phyloP scores from a whole-genome alignment of 2,329 filamentous ascomycete genomes.

The Paraphoma chrysanthemicola region DNA sequence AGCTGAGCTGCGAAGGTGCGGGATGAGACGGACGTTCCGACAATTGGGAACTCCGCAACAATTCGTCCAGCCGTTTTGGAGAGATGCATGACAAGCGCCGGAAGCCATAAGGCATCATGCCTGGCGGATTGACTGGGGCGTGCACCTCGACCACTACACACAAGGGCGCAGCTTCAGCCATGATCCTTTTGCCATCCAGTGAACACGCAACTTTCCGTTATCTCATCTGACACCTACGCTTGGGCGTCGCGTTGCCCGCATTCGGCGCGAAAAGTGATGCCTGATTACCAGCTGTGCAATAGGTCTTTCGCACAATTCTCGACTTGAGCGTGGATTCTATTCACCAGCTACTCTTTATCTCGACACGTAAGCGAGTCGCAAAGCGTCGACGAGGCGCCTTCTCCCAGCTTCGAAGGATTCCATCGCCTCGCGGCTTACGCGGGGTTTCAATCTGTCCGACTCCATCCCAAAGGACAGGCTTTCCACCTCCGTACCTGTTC shows the following conservation, averaged over 20 bases:
- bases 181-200: conserved; percentile 12
- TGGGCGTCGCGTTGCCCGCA: conserved; percentile 5
- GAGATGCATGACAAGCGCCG: conserved; percentile 24
- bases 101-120: conserved; percentile 23
- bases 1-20: conserved; percentile 6
- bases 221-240: not conserved
- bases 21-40: conserved; percentile 10
- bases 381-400: not conserved
- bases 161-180: conserved; percentile 18
- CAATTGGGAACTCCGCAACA: conserved; percentile 29
- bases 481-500: not conserved
- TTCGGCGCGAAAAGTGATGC: conserved; percentile 12
- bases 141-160: conserved; percentile 20
- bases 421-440: conserved; percentile 10
- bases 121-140: conserved; percentile 16
- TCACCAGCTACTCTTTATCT: not conserved
- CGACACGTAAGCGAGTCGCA: not conserved
- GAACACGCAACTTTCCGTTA: conserved; percentile 4
- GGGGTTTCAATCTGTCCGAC: conserved; percentile 2
- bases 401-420: not conserved
- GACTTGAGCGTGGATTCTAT: not conserved
- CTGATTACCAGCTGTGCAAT: conserved; percentile 9
- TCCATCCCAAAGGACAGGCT: not conserved
- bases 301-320: not conserved
- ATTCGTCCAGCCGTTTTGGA: conserved; percentile 33